Base-by-base conservation (phyloP, 176 grass and related monocot species). In the Tillandsia leiboldiana region DNA sequence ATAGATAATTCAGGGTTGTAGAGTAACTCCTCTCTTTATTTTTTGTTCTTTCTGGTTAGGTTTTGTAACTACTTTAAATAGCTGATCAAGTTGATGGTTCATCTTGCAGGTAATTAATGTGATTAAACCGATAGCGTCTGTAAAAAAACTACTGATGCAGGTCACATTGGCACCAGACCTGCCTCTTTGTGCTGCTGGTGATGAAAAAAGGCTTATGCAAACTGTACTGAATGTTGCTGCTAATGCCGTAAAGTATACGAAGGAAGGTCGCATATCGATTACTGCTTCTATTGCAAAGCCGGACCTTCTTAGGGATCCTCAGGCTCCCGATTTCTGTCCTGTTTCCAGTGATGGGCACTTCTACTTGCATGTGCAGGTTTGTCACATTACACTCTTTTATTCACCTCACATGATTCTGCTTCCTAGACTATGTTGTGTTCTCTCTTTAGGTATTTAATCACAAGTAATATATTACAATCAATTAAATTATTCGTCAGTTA, bases 291-390 rank as follows among this genome's bases (percentile, higher is more conserved):
- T 51, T 73, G 33, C 51, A 22, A 63, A 47, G 49, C 52, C 48
- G 54, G 78, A 66, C 61, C 69, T 2, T 63, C 75, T 26, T 69
- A 67, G 64, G 53, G 51, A 66, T 74, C 70, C 15, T 77, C 85
- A 50, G 48, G 14, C 73, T 14, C 12, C 73, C 14, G 51, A 67
- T 9, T 67, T 56, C 23, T 53, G 54, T 67, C 52, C 65, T 26
- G 15, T 62, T 69, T 17, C 74, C 29, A 9, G 65, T 2, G 80
- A 91, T 73, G 77, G 69, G 10, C 77, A 84, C 23, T 96, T 91
- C 78, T 96, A 86, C 77, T 85, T 96, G 79, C 59, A 58, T 56
- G 87, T 96, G 42, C 80, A 96, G 88, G 88, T 96, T 78, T 68
- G 82, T 47, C 65, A 17, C 29, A 33, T 33, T 33, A 0, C 4